phyloP scores from a whole-genome alignment of 805 yeast genomes.

The Ascoidea rubescens region DNA sequence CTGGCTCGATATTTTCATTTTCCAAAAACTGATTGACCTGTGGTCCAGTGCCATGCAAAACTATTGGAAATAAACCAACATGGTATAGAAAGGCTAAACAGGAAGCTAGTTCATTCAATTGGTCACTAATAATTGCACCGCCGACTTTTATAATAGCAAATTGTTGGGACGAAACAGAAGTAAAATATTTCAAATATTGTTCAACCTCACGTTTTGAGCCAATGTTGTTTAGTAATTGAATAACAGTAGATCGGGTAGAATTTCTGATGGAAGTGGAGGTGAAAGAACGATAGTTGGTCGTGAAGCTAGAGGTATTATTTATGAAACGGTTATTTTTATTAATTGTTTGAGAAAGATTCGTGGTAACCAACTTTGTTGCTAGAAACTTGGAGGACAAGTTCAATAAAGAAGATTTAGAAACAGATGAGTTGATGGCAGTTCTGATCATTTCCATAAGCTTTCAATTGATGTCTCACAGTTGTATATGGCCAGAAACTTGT shows the following conservation, averaged over 20 bases:
- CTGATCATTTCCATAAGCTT: too few relatives aligned
- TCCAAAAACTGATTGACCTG: conserved; percentile 92
- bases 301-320: too few relatives aligned
- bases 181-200: conserved; percentile 91
- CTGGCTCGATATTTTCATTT: conserved; percentile 89
- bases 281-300: too few relatives aligned
- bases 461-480: too few relatives aligned
- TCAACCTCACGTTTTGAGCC: conserved; percentile 98
- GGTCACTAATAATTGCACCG: conserved; percentile 96
- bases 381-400: too few relatives aligned
- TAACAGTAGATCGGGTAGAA: conserved; percentile 88
- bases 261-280: conserved; percentile 11
- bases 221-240: conserved; percentile 86
- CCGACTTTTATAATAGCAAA: conserved; percentile 98
- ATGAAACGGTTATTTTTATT: too few relatives aligned
- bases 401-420: too few relatives aligned
- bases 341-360: too few relatives aligned
- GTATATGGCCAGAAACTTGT: too few relatives aligned
- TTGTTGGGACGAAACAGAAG: conserved; percentile 91
- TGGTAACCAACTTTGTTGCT: too few relatives aligned
- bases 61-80: conserved; percentile 93
- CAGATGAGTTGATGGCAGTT: too few relatives aligned
- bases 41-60: conserved; percentile 97
- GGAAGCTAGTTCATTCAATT: conserved; percentile 83
- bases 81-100: conserved; percentile 93